These are phyloP conservation scores for Candida alai DNA, from an alignment of 805 yeast genomes.

Conservation along the genomic window DNA sequence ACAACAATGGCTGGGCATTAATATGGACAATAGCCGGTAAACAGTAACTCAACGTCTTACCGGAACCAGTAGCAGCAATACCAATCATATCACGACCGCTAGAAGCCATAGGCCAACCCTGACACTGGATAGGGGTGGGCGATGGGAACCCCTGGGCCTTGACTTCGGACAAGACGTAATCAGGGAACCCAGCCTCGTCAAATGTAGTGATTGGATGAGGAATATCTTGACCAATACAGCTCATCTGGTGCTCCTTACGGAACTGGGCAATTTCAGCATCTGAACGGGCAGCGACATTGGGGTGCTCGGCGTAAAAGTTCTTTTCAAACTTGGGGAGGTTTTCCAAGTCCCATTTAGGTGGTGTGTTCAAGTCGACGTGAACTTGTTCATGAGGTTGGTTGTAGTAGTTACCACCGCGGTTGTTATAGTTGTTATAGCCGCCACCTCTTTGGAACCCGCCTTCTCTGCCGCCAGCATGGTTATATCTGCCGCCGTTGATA, in stretches of 20 bases:
- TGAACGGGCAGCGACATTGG: constrained; percentile 68
- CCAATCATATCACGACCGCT: constrained; percentile 99
- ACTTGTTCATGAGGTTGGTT: constrained; percentile 21
- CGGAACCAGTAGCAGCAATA: constrained; percentile 98
- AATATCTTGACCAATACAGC: constrained; percentile 73
- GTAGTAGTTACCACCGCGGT: constrained; percentile 34
- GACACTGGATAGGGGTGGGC: constrained; percentile 97
- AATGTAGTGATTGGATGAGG: constrained; percentile 92
- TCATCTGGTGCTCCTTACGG: constrained; percentile 85
- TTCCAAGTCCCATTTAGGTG: constrained; percentile 79
- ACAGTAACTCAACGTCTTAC: constrained; percentile 96
- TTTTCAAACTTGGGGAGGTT: constrained; percentile 87
- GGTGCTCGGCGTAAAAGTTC: constrained; percentile 88
- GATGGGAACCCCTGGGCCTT: constrained; percentile 86
- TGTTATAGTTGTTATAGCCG: constrained; percentile 22
- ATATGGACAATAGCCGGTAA: constrained; percentile 96
- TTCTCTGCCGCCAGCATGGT: constrained; percentile 23
- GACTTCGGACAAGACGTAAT: constrained; percentile 84
- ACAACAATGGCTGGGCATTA: constrained; percentile 93
- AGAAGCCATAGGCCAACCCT: constrained; percentile 99
- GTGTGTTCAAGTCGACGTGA: constrained; percentile 53
- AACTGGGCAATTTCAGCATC: constrained; percentile 70
- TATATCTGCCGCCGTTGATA: constrained; percentile 25
- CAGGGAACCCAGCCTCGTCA: constrained; percentile 98
- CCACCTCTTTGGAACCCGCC: constrained; percentile 22